These are phyloP conservation scores for Chenopodium suecicum DNA, from an alignment of 148 eudicot species.

Conservation along the genomic window DNA sequence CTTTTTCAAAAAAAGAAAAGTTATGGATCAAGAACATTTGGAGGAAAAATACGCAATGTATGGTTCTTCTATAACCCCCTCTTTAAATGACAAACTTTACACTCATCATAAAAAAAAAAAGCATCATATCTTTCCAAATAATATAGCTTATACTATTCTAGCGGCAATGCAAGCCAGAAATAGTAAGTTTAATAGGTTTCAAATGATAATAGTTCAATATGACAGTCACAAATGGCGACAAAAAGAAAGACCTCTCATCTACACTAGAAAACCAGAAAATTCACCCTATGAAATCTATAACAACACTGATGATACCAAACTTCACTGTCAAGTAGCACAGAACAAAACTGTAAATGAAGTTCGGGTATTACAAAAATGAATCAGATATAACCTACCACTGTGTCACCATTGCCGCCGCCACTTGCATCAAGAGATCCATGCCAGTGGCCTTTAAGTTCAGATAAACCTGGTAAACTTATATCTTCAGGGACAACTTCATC, in stretches of 20 bases:
- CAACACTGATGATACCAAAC: neutral
- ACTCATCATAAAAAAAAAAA: neutral
- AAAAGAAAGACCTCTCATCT: neutral
- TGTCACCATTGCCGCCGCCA: constrained; percentile 99
- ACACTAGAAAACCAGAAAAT: neutral
- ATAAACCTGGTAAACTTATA: constrained; percentile 87
- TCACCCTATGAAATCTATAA: neutral
- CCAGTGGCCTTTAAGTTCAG: constrained; percentile 97
- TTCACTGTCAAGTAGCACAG: neutral
- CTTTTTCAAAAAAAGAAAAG: neutral
- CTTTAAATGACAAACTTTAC: neutral
- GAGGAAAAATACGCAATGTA: neutral
- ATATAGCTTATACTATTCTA: neutral
- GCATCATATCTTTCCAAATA: neutral
- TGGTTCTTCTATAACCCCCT: neutral
- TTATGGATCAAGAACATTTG: neutral
- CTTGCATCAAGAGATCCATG: constrained; percentile 99
- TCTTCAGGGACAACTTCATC: constrained; percentile 87
- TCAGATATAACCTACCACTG: constrained; percentile 59
- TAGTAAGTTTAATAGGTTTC: too few relatives aligned
- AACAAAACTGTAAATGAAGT: neutral
- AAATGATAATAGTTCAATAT: neutral
- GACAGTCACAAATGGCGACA: neutral
- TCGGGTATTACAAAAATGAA: constrained; percentile 6
- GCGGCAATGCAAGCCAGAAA: neutral